A percentile compares a stretch with the other conserved stretches of the same genome.
These are phyloP conservation scores for Phyllosticta citriasiana DNA, from an alignment of 2,329 filamentous ascomycete species.

Conservation along the genomic window DNA sequence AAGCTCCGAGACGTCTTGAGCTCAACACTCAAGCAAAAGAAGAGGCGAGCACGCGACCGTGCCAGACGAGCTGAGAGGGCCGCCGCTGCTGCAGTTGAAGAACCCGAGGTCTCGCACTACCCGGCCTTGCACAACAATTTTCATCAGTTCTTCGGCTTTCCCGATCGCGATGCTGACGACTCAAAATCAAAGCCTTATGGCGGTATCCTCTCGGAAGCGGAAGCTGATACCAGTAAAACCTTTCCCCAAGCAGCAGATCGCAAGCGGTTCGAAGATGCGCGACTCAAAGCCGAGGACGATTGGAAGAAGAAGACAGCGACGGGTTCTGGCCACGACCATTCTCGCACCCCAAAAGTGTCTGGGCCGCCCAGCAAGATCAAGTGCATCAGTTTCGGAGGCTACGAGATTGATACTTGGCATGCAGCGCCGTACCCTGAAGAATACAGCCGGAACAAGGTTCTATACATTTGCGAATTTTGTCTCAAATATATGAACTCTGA, in stretches of 20 bases:
- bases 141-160: slow-evolving; percentile 76
- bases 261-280: slow-evolving; percentile 78
- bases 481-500: slow-evolving; percentile 99
- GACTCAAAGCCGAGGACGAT: slow-evolving; percentile 82
- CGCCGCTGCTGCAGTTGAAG: slow-evolving; percentile 19
- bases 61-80: slow-evolving; percentile 37
- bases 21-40: slow-evolving; percentile 40
- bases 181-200: slow-evolving; percentile 89
- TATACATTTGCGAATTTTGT: slow-evolving; percentile 99
- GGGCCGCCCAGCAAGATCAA: slow-evolving; percentile 93
- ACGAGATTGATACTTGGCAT: slow-evolving; percentile 99
- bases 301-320: slow-evolving; percentile 62
- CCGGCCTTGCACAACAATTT: slow-evolving; percentile 55
- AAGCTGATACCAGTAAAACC: slow-evolving; percentile 86
- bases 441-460: slow-evolving; percentile 87
- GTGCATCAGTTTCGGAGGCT: slow-evolving; percentile 95
- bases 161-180: slow-evolving; percentile 82
- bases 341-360: slow-evolving; percentile 64
- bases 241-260: slow-evolving; percentile 72
- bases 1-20: slow-evolving; percentile 7
- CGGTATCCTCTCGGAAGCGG: slow-evolving; percentile 77
- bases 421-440: slow-evolving; percentile 96
- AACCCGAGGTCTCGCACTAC: slow-evolving; percentile 41
- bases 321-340: slow-evolving; percentile 51
- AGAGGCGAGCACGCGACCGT: slow-evolving; percentile 32